Conservation (phyloP, 2,329 filamentous ascomycete species). For the Sporothrix sp. region DNA sequence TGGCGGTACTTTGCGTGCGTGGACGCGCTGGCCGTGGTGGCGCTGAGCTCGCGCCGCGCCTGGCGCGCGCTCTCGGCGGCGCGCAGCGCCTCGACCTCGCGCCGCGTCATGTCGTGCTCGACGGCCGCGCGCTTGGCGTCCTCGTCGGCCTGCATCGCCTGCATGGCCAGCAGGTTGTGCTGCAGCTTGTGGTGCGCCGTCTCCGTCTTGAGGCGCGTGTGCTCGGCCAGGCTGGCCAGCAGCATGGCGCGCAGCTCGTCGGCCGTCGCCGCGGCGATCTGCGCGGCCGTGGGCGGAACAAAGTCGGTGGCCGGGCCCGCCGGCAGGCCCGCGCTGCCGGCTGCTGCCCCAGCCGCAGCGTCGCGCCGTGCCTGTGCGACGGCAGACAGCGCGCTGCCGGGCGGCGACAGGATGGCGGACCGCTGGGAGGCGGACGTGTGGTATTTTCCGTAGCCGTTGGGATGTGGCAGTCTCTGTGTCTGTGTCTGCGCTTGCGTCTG, state of each 20-base stretch:
- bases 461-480: no score
- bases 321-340: constrained; percentile 1
- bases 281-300: constrained; percentile 36
- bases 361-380: constrained; percentile 20
- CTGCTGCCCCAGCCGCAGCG: neutral
- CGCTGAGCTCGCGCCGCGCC: constrained; percentile 43
- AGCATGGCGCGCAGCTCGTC: constrained; percentile 51
- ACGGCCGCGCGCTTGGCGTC: constrained; percentile 79
- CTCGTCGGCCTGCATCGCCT: constrained; percentile 78
- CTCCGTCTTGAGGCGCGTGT: constrained; percentile 62
- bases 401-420: constrained; percentile 43
- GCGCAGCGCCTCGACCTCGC: constrained; percentile 77
- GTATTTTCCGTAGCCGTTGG: no score
- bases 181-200: constrained; percentile 86
- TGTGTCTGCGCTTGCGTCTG: constrained; percentile 17
- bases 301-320: constrained; percentile 35
- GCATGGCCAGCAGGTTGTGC: constrained; percentile 72
- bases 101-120: constrained; percentile 82
- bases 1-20: constrained; percentile 48
- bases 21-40: constrained; percentile 33
- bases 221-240: constrained; percentile 44
- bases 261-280: constrained; percentile 42
- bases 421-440: constrained; percentile 31
- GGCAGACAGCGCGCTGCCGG: constrained; percentile 35
- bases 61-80: constrained; percentile 60